These are phyloP conservation scores for Boletus rufocinnamomeus DNA, from an alignment of 768 basidiomycete species.

Conservation along the genomic window DNA sequence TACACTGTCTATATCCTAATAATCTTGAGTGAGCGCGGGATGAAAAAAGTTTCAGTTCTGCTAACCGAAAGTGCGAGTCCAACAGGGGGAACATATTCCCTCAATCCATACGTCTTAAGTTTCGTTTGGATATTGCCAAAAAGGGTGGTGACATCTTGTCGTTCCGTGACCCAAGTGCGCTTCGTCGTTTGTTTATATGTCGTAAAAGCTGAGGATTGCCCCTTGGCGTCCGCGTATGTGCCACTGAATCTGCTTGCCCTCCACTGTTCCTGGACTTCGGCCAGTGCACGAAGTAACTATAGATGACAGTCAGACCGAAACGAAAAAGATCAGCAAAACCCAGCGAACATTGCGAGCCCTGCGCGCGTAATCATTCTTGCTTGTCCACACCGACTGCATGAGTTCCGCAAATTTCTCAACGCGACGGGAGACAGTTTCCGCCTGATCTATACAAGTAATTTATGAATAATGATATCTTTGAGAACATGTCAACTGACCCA, in stretches of 20 bases:
- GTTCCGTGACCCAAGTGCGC: constrained; percentile 85
- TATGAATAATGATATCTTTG: not conserved
- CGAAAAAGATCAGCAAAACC: not conserved
- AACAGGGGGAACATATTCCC: constrained; percentile 76
- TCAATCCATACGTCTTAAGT: constrained; percentile 83
- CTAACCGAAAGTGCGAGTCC: constrained; percentile 65
- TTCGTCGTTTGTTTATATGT: constrained; percentile 86
- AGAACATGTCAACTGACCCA: constrained; percentile 60
- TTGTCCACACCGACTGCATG: constrained; percentile 89
- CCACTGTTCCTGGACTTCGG: constrained; percentile 73
- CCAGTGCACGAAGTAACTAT: constrained; percentile 68
- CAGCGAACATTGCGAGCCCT: constrained; percentile 67
- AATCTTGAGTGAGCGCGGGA: constrained; percentile 13
- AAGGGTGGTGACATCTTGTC: constrained; percentile 82
- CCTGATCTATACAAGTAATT: constrained; percentile 64
- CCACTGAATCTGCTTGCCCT: constrained; percentile 61
- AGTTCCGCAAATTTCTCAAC: constrained; percentile 96
- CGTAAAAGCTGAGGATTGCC: constrained; percentile 68
- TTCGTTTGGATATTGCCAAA: constrained; percentile 96
- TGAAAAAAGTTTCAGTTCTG: constrained; percentile 1
- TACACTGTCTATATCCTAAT: constrained; percentile 67
- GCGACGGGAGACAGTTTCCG: constrained; percentile 89
- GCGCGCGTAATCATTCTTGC: constrained; percentile 89
- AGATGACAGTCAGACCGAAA: constrained; percentile 10
- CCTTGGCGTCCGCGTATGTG: constrained; percentile 81